Evolutionary conservation across 2,329 filamentous ascomycete genomes (phyloP), one percentile per base, ranked within the genome.

Genomic region (Cercospora sp.): DNA sequence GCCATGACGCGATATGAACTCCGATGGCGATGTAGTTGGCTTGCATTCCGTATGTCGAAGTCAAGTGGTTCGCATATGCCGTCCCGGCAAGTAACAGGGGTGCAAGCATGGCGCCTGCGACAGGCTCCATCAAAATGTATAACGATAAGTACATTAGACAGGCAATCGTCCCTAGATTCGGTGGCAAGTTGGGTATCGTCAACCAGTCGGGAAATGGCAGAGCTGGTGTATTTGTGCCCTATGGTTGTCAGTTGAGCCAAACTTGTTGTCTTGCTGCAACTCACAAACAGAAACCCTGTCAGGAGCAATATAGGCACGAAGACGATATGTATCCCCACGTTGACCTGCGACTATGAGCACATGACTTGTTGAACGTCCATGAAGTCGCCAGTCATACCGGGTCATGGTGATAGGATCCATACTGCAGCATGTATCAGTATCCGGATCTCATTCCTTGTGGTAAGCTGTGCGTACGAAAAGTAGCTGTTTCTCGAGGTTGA

Each of bases 81-180:
- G 93, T 90, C 65, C 87, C 88, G 21, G 83, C 90, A 53, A 98
- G 82, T 69, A 97, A 89, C 34, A 97, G 84, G 3, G 91, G 87
- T 5, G 91, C 89, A 51, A 97, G 83, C 30, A 91, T 82, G 10
- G 88, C 89, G 61, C 95, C 95, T 10, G 95, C 95, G 0, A 98
- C 93, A 0, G 95, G 95, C 78, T 99, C 95, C 76, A 99, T 90
- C 24, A 99, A 87, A 59, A 98, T 85, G 78, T 98, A 99, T 65
- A 97, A 87, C 1, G 86, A 86, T 43, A 90, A 87, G 81, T 95
- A 97, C 30, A 89, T 74, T 9, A 88, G 74, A 51, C 84, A 84
- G 63, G 80, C 82, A 67, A 87, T 82, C 3, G 88, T 89, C 61
- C 86, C 88, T 68, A 85, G 78, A 70, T 89, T 89, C 30, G 85